These are phyloP conservation scores for Nothophytophthora sp. DNA, from an alignment of 352 stramenopile species.

Conservation along the genomic window DNA sequence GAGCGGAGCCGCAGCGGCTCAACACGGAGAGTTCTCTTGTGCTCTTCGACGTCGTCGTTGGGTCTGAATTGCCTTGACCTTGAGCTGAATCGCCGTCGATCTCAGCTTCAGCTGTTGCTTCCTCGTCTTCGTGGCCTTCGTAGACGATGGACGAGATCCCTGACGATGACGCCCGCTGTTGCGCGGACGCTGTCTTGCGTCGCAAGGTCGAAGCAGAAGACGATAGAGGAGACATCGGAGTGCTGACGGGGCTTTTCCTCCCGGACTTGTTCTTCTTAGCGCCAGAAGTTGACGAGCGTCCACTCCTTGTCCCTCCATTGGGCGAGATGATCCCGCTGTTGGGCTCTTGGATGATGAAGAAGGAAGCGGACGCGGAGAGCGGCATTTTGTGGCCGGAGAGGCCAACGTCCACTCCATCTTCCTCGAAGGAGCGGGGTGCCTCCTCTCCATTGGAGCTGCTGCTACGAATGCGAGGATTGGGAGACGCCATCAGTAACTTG, in stretches of 20 bases:
- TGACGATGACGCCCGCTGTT: neutral
- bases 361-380: constrained; percentile 32
- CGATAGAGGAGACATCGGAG: neutral
- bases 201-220: neutral
- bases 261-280: constrained; percentile 17
- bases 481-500: no score
- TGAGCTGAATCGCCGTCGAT: neutral
- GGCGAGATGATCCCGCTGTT: constrained; percentile 21
- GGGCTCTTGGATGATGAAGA: constrained; percentile 74
- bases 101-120: constrained; percentile 1
- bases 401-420: neutral
- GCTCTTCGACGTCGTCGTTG: constrained; percentile 5
- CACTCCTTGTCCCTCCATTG: constrained; percentile 12
- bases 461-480: no score
- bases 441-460: no score
- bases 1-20: constrained; percentile 62
- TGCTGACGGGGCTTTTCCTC: constrained; percentile 10
- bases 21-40: constrained; percentile 40
- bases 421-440: no score
- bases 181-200: neutral
- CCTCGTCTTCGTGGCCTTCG: constrained; percentile 7
- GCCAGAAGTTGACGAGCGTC: neutral
- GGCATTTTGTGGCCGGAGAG: neutral
- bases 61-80: neutral
- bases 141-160: neutral